These are phyloP conservation scores for Coemansia sp. DNA, from an alignment of 192 early-diverging fungal genomes.

Conservation along the genomic window DNA sequence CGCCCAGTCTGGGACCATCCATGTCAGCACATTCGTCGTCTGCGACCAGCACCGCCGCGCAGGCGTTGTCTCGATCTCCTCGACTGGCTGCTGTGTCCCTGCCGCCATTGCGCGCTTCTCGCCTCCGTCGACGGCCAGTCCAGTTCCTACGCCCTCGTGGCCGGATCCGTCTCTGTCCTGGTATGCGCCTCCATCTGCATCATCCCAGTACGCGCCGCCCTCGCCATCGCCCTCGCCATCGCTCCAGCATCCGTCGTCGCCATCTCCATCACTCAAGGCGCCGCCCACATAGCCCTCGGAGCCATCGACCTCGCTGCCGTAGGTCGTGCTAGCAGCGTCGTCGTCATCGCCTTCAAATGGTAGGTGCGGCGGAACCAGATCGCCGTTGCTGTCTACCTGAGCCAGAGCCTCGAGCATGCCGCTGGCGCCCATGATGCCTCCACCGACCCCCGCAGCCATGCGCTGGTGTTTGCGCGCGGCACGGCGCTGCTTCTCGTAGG, in stretches of 20 bases:
- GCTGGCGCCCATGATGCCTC: slow-evolving; percentile 17
- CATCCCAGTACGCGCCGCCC: not conserved
- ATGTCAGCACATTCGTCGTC: slow-evolving; percentile 34
- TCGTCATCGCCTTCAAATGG: slow-evolving; percentile 19
- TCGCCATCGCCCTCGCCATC: slow-evolving; percentile 1
- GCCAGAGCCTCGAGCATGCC: slow-evolving; percentile 38
- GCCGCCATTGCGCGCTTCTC: slow-evolving; percentile 14
- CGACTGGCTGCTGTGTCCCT: slow-evolving; percentile 78
- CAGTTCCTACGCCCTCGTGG: not conserved
- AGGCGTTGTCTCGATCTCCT: slow-evolving; percentile 58
- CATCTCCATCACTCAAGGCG: slow-evolving; percentile 13
- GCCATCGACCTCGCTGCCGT: slow-evolving; percentile 31
- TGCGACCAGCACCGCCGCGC: slow-evolving; percentile 45
- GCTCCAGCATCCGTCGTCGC: slow-evolving; percentile 5
- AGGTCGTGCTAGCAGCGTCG: slow-evolving; percentile 33
- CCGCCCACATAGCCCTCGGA: slow-evolving; percentile 14
- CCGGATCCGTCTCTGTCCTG: not conserved
- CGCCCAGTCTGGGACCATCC: slow-evolving; percentile 37
- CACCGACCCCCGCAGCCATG: slow-evolving; percentile 7
- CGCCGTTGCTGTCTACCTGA: slow-evolving; percentile 29
- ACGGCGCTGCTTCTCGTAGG: slow-evolving; percentile 59
- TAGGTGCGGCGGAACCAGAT: slow-evolving; percentile 31
- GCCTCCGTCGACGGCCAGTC: not conserved
- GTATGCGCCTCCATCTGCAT: not conserved
- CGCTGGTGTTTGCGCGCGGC: not conserved